A percentile compares a stretch with the other conserved stretches of the same genome.
Evolutionary conservation across 495 filamentous ascomycete species (phyloP).

Genomic region (Wilcoxina mikolae): DNA sequence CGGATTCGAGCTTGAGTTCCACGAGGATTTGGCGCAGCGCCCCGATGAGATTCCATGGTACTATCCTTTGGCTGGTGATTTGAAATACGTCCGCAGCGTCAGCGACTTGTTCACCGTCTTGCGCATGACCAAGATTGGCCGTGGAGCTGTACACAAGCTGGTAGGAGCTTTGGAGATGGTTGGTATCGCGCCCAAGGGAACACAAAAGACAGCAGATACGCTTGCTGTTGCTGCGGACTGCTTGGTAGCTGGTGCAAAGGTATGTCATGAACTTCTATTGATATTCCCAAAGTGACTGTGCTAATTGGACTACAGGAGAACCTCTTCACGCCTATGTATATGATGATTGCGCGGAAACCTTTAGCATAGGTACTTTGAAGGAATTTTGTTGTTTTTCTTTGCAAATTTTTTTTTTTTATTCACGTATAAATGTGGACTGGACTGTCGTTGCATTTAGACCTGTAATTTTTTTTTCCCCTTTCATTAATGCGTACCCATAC

Average conservation of each 20-base stretch:
- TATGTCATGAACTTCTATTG: neutral
- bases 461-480: too few relatives aligned
- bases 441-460: too few relatives aligned
- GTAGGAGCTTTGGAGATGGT: constrained; percentile 64
- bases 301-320: constrained; percentile 39
- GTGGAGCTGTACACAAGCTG: constrained; percentile 60
- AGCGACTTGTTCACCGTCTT: constrained; percentile 74
- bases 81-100: constrained; percentile 65
- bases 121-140: constrained; percentile 79
- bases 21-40: constrained; percentile 83
- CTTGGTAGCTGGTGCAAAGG: constrained; percentile 73
- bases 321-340: constrained; percentile 97
- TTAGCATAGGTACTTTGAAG: constrained; percentile 11
- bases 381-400: neutral
- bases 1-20: constrained; percentile 69
- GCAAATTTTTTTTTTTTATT: neutral
- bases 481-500: too few relatives aligned
- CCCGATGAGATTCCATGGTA: constrained; percentile 78
- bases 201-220: constrained; percentile 89
- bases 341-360: constrained; percentile 96
- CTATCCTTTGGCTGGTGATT: constrained; percentile 61
- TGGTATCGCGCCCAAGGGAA: constrained; percentile 63
- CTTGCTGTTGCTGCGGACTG: constrained; percentile 71
- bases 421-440: too few relatives aligned
- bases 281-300: neutral